Evolutionary conservation across 2,329 filamentous ascomycete species (phyloP).

Genomic region (Piedraia hortae): DNA sequence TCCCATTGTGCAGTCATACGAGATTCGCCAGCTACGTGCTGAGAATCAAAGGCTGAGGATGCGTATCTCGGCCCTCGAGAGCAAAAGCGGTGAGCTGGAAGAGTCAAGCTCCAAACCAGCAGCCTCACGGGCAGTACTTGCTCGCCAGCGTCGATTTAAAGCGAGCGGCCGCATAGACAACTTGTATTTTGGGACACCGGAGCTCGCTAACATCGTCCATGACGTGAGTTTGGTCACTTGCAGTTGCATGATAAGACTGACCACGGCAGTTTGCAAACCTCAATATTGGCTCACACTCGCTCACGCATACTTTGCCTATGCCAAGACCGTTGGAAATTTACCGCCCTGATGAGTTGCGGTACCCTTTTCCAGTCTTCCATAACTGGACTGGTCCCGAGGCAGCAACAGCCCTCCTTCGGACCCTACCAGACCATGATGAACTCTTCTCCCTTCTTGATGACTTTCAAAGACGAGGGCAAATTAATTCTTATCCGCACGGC

Average conservation of each 20-base stretch:
- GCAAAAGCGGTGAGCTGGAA: slow-evolving; percentile 13
- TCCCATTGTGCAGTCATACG: slow-evolving; percentile 21
- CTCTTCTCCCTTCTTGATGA: slow-evolving; percentile 15
- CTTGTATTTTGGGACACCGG: slow-evolving; percentile 24
- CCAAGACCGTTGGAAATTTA: slow-evolving; percentile 15
- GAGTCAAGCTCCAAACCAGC: slow-evolving; percentile 5
- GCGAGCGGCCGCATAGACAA: slow-evolving; percentile 17
- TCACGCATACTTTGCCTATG: slow-evolving; percentile 18
- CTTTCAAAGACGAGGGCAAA: slow-evolving; percentile 18
- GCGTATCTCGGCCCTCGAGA: slow-evolving; percentile 10
- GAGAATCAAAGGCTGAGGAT: slow-evolving; percentile 20
- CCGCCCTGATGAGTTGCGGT: slow-evolving; percentile 10
- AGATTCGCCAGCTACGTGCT: slow-evolving; percentile 18
- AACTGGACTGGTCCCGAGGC: slow-evolving; percentile 7
- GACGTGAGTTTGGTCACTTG: slow-evolving; percentile 14
- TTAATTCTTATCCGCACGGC: slow-evolving; percentile 19
- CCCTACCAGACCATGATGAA: slow-evolving; percentile 15
- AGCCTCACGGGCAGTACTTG: slow-evolving; percentile 5
- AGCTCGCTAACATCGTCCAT: slow-evolving; percentile 19
- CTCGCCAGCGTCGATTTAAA: slow-evolving; percentile 13
- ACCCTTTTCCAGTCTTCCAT: slow-evolving; percentile 20
- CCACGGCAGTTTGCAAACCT: slow-evolving; percentile 16
- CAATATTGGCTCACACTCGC: slow-evolving; percentile 15
- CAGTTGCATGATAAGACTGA: neutral
- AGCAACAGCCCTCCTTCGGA: slow-evolving; percentile 9